These are phyloP conservation scores for Microascus cirrosus DNA, from an alignment of 2,329 filamentous ascomycete genomes.

Conservation along the genomic window DNA sequence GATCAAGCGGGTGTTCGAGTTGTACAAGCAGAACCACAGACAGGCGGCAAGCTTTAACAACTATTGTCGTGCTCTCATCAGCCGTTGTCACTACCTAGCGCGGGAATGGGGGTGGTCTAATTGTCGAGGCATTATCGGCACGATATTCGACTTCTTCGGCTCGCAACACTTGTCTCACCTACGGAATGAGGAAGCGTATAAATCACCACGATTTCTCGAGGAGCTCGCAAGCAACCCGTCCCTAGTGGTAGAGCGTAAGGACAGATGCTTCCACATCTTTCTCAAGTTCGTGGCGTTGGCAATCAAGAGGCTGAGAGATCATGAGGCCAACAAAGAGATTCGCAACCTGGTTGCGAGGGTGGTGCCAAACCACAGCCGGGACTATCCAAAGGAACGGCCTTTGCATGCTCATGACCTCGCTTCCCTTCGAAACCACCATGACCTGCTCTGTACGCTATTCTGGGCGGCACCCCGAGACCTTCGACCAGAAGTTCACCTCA, in stretches of 20 bases:
- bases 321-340: conserved; percentile 43
- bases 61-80: conserved; percentile 48
- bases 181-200: conserved; percentile 51
- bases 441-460: conserved; percentile 54
- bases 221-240: conserved; percentile 33
- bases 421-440: conserved; percentile 56
- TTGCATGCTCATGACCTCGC: conserved; percentile 51
- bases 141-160: conserved; percentile 59
- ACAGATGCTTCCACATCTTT: conserved; percentile 57
- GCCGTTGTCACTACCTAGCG: conserved; percentile 52
- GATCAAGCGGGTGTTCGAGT: conserved; percentile 42
- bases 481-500: conserved; percentile 39
- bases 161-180: conserved; percentile 49
- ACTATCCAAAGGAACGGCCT: conserved; percentile 51
- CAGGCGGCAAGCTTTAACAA: conserved; percentile 54
- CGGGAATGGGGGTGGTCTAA: conserved; percentile 55
- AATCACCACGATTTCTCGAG: conserved; percentile 51
- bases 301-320: conserved; percentile 37
- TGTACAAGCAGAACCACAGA: conserved; percentile 43
- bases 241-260: conserved; percentile 38
- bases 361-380: conserved; percentile 54
- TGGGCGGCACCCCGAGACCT: conserved; percentile 48
- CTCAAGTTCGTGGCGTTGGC: conserved; percentile 51
- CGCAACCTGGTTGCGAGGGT: conserved; percentile 50
- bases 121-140: conserved; percentile 44